Base-by-base conservation (phyloP, 768 basidiomycete species). In the Leucosporidium yakuticum region DNA sequence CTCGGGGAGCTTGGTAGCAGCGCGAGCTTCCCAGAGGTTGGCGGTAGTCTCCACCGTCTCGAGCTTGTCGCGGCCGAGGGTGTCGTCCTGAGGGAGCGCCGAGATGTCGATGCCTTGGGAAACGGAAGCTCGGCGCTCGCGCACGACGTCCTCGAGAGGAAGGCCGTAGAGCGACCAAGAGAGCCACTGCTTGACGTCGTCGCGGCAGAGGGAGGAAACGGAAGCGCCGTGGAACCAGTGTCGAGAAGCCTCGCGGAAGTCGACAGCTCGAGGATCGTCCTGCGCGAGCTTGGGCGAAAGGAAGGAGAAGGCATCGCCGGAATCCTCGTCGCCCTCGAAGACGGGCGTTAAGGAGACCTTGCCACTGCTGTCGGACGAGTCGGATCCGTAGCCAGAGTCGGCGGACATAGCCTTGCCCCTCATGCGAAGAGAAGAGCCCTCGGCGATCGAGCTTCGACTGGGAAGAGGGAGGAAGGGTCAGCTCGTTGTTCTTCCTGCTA, bases 141-240 rank as follows among this genome's bases (percentile, higher is more conserved):
- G 44, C 5, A 67, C 62, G 14, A 66, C 44, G 19, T 63, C 62
- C 32, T 73, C 64, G 21, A 54, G 48, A 7, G 61, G 49, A 29
- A 36, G 54, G 31, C 62, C 72, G 47, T 63, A 67, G 25, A 64
- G 63, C 1, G 69, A 63, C 72, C 72, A 73, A 6, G 69, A 56
- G 17, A 73, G 56, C 72, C 72, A 73, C 34, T 64, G 60, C 19
- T 62, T 25, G 1, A 65, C 59, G 27, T 73, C 61, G 14, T 67
- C 65, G 19, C 69, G 47, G 15, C 57, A 44, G 3, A 73, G 20
- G 17, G 57, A 48, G 12, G 31, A 23, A 21, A 55, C 36, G 14
- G 32, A 20, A 21, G 25, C 44, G 36, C 34, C 34, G 32, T 56
- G 39, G 48, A 70, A 73, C 72, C 72, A 73, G n/a, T 53, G 51